Evolutionary conservation across 495 filamentous ascomycete species (phyloP), one percentile per base, ranked within the genome.

Genomic region (Hypomontagnella submonticulosa): DNA sequence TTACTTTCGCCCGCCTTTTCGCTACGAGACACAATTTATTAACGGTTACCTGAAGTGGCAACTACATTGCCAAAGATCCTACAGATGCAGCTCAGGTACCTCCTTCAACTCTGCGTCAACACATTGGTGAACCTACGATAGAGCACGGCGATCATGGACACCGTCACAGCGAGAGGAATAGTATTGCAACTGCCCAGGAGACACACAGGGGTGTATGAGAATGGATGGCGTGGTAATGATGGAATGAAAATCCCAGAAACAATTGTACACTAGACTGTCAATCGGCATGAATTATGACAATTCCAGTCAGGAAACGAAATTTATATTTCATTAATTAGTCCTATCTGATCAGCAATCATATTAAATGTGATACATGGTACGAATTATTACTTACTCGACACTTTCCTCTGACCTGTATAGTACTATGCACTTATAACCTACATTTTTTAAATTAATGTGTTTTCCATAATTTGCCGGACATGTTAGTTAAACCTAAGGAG

Each of bases 51-150:
- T 37, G 41, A 60, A 63, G 42, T 44, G 41, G 44, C 20, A 32
- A 61, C 27, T 19, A 42, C 41, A 7, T 42, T 32, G 4, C 36
- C 63, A 73, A 71, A 46, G 80, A 82, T 40, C 77, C 79, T 33
- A 76, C 72, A 15, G 81, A 84, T 49, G 81, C 81, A 5, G 72
- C 80, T 5, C 77, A 82, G 63, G 80, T 81, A 0, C 80, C 80
- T 1, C 81, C 81, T 4, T 82, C 80, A 1, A 77, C 79, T 0
- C 20, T 84, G 42, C 62, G 63, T 18, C 41, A 69, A 27, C 71
- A 75, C 37, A 34, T 80, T 7, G 81, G 80, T 6, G 75, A 71
- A 13, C 80, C 80, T 0, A 5, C 54, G 1, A 58, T 81, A 12
- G 73, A 73, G 61, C 80, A 84, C 36, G 72, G 58, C 1, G 75